Conservation (phyloP, 495 filamentous ascomycete species). For the Saxophila tyrrhenica region DNA sequence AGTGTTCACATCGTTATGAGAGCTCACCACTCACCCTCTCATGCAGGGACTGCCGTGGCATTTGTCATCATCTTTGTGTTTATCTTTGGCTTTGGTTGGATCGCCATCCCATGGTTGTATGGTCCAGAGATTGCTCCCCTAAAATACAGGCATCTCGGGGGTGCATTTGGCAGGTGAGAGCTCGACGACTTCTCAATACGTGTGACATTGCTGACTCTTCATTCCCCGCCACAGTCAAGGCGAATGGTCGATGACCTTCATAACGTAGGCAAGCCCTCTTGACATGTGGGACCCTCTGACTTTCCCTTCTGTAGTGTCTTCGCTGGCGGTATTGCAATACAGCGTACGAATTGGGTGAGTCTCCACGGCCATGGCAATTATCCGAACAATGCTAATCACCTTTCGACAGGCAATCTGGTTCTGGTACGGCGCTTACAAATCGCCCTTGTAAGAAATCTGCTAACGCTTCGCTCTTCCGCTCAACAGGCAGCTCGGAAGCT, state of each 20-base stretch:
- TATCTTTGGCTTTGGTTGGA: not conserved
- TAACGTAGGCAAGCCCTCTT: slow-evolving; percentile 5
- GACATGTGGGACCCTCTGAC: slow-evolving; percentile 20
- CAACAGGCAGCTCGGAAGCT: slow-evolving; percentile 15
- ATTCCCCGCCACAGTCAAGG: no score
- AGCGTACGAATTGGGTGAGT: no score
- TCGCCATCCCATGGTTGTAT: not conserved
- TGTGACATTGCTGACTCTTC: no score
- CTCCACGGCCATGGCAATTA: no score
- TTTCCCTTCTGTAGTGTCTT: slow-evolving; percentile 15
- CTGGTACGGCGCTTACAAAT: no score
- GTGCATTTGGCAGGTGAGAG: not conserved
- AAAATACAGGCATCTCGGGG: slow-evolving; percentile 12
- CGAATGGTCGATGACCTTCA: slow-evolving; percentile 17
- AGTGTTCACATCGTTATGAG: no score
- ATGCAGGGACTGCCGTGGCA: not conserved
- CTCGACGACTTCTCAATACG: slow-evolving; percentile 25
- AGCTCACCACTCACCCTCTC: no score
- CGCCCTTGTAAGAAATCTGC: no score
- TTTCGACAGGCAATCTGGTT: no score
- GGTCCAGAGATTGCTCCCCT: not conserved
- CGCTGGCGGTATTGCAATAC: slow-evolving; percentile 26
- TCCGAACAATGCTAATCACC: no score
- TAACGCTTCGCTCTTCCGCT: no score
- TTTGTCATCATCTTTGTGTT: not conserved